These are phyloP conservation scores for Claviceps humidiphila DNA, from an alignment of 2,329 filamentous ascomycete genomes.

Conservation along the genomic window DNA sequence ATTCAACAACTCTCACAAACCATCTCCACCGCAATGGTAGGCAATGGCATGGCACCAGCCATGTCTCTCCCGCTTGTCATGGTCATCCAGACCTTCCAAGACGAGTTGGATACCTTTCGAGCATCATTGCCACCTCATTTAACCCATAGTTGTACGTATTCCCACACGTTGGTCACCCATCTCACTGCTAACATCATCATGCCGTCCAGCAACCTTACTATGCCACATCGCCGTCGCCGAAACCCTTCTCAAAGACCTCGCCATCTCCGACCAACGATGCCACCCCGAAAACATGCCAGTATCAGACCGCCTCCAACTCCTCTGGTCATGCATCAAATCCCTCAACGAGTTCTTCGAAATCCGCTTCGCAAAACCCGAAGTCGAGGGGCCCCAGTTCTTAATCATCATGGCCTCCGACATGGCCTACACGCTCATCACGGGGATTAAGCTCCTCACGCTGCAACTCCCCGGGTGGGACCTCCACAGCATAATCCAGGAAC, in stretches of 20 bases:
- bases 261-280: constrained; percentile 26
- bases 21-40: constrained; percentile 27
- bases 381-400: constrained; percentile 26
- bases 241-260: constrained; percentile 33
- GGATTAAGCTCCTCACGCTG: constrained; percentile 33
- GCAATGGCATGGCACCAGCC: constrained; percentile 15
- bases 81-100: constrained; percentile 29
- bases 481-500: constrained; percentile 20
- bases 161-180: neutral
- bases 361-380: constrained; percentile 19
- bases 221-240: constrained; percentile 32
- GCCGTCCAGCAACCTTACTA: constrained; percentile 22
- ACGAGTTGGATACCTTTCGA: constrained; percentile 28
- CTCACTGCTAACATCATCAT: neutral
- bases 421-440: constrained; percentile 31
- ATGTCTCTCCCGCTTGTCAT: constrained; percentile 27
- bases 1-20: constrained; percentile 35
- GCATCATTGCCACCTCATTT: constrained; percentile 23
- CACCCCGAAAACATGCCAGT: constrained; percentile 18
- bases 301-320: constrained; percentile 28
- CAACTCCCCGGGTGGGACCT: constrained; percentile 34
- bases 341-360: constrained; percentile 26
- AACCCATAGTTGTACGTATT: constrained; percentile 19
- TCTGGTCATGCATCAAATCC: constrained; percentile 31
- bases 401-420: constrained; percentile 33